Evolutionary conservation across 177 flowering plant genomes (phyloP).

Genomic region (Vitis hybrid): DNA sequence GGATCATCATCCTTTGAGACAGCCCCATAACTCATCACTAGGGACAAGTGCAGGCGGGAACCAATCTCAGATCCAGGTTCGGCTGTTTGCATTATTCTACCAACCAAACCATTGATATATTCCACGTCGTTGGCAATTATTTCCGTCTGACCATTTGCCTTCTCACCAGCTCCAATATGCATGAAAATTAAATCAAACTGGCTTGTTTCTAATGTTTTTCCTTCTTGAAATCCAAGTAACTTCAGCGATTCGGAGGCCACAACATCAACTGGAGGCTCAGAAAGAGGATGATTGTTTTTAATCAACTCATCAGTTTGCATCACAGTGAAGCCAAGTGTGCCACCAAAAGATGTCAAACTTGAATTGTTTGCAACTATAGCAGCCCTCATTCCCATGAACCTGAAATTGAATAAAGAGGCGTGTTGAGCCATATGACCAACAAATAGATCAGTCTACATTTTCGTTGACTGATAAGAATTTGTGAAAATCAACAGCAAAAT

Average conservation of each 20-base stretch:
- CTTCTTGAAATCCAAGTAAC: slow-evolving; percentile 79
- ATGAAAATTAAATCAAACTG: slow-evolving; percentile 76
- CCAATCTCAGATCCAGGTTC: slow-evolving; percentile 56
- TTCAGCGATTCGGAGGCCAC: slow-evolving; percentile 47
- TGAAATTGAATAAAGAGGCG: slow-evolving; percentile 22
- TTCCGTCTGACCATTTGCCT: slow-evolving; percentile 18
- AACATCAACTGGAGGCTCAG: slow-evolving; percentile 20
- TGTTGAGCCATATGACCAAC: neutral
- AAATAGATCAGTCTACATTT: neutral
- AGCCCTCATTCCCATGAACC: slow-evolving; percentile 95
- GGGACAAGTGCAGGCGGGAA: slow-evolving; percentile 74
- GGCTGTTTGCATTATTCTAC: slow-evolving; percentile 45
- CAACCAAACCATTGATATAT: slow-evolving; percentile 59
- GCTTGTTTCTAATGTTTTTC: slow-evolving; percentile 43
- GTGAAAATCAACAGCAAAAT: slow-evolving; percentile 5
- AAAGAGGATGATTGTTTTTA: slow-evolving; percentile 8
- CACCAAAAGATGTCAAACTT: slow-evolving; percentile 46
- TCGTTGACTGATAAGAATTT: neutral
- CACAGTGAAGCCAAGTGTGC: slow-evolving; percentile 50
- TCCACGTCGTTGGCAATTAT: slow-evolving; percentile 28
- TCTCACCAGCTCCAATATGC: slow-evolving; percentile 53
- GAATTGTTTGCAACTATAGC: slow-evolving; percentile 59
- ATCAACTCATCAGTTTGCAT: slow-evolving; percentile 39
- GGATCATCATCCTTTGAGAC: slow-evolving; percentile 32
- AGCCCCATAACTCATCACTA: slow-evolving; percentile 79